Percentiles rank a stretch among this genome's conserved stretches.
These are phyloP conservation scores for Vachellia collinsii DNA, from an alignment of 306 rosid genomes.

Conservation along the genomic window DNA sequence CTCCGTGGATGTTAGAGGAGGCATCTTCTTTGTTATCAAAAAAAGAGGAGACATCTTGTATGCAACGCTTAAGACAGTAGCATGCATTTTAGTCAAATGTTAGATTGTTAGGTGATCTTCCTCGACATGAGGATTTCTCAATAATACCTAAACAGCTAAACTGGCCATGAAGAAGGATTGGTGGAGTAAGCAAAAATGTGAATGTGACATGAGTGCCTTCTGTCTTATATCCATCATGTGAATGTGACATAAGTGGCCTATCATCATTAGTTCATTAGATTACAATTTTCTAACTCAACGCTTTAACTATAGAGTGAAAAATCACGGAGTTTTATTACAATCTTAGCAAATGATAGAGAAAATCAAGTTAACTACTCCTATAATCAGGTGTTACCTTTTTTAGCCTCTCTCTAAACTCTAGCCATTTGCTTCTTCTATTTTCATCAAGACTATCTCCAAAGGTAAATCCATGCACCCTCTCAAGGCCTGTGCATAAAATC, in stretches of 20 bases:
- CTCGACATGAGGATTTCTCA: too few relatives aligned
- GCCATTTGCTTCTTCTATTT: conserved; percentile 71
- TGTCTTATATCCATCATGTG: too few relatives aligned
- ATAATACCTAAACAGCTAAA: too few relatives aligned
- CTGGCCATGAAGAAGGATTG: too few relatives aligned
- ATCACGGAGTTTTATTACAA: not conserved
- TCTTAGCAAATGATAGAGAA: not conserved
- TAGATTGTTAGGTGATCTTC: too few relatives aligned
- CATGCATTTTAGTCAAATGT: not conserved
- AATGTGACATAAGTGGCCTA: too few relatives aligned
- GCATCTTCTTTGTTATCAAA: not conserved
- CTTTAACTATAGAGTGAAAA: not conserved
- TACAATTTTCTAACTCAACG: not conserved
- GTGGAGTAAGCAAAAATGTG: too few relatives aligned
- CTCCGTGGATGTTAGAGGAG: conserved; percentile 6
- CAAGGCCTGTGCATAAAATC: conserved; percentile 67
- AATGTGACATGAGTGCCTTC: too few relatives aligned
- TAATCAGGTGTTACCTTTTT: conserved; percentile 60
- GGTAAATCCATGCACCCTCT: conserved; percentile 88
- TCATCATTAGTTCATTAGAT: too few relatives aligned
- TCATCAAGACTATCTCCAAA: conserved; percentile 92
- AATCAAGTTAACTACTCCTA: not conserved
- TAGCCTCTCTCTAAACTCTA: conserved; percentile 63
- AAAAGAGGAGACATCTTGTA: not conserved
- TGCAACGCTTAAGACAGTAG: conserved; percentile 6